phyloP scores from a whole-genome alignment of 176 grass and related monocot genomes.

The Puccinellia tenuiflora region DNA sequence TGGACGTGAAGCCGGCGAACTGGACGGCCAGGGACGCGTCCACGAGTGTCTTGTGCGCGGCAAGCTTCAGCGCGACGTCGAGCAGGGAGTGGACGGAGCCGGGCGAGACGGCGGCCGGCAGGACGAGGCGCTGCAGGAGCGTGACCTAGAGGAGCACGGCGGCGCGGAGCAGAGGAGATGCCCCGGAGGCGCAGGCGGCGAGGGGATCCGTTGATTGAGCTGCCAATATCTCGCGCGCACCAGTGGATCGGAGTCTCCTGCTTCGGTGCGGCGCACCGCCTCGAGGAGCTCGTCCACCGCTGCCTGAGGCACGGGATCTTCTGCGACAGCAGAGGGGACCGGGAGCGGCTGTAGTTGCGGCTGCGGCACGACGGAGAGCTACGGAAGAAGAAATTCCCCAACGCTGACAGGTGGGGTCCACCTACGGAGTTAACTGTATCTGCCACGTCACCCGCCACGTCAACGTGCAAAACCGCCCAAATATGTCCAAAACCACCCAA shows the following conservation, averaged over 20 bases:
- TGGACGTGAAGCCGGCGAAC: conserved; percentile 53
- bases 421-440: too few relatives aligned
- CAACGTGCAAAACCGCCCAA: too few relatives aligned
- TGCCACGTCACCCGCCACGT: too few relatives aligned
- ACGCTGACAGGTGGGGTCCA: too few relatives aligned
- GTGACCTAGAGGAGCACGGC: conserved; percentile 33
- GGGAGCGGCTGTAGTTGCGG: not conserved
- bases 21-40: conserved; percentile 50
- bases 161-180: conserved; percentile 44
- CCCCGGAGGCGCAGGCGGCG: not conserved
- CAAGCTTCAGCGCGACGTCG: conserved; percentile 55
- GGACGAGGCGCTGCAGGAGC: conserved; percentile 31
- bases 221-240: conserved; percentile 58
- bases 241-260: conserved; percentile 33
- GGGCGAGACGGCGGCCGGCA: not conserved
- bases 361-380: too few relatives aligned
- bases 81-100: conserved; percentile 18
- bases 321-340: not conserved
- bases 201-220: conserved; percentile 56
- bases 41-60: conserved; percentile 50
- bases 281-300: conserved; percentile 42
- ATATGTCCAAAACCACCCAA: too few relatives aligned
- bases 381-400: too few relatives aligned
- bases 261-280: conserved; percentile 29
- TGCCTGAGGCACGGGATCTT: not conserved